A percentile compares a stretch with the other conserved stretches of the same genome.
These are phyloP conservation scores for Polyrhizophydium stewartii DNA, from an alignment of 371 early-diverging fungal genomes.

Conservation along the genomic window DNA sequence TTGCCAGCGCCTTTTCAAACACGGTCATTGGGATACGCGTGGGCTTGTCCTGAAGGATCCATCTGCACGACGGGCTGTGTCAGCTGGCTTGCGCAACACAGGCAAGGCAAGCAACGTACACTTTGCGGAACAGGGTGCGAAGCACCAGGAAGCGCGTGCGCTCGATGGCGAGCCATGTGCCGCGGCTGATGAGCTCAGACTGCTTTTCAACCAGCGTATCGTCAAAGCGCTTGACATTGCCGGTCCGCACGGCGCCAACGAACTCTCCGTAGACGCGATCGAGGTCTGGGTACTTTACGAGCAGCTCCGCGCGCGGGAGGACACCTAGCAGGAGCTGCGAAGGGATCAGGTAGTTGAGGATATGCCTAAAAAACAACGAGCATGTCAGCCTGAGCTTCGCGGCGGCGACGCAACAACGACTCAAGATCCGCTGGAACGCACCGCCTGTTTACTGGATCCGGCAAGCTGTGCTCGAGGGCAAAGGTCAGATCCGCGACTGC, in stretches of 20 bases:
- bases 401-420: too few species aligned
- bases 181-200: constrained; percentile 52
- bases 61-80: constrained; percentile 38
- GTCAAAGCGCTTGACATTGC: constrained; percentile 71
- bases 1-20: constrained; percentile 50
- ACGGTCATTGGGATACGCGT: constrained; percentile 50
- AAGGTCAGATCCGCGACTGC: constrained; percentile 67
- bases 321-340: constrained; percentile 60
- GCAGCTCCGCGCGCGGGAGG: constrained; percentile 48
- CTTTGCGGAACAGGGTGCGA: constrained; percentile 71
- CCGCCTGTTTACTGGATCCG: too few species aligned
- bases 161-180: constrained; percentile 78
- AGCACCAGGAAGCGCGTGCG: constrained; percentile 63
- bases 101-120: constrained; percentile 36
- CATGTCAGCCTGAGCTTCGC: constrained; percentile 1
- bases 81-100: too few species aligned
- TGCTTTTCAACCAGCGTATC: constrained; percentile 47
- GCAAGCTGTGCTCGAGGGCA: constrained; percentile 62
- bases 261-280: constrained; percentile 54
- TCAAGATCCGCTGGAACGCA: too few species aligned
- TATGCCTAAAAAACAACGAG: constrained; percentile 40
- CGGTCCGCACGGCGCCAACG: constrained; percentile 57
- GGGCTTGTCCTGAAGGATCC: constrained; percentile 36
- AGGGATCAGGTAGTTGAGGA: constrained; percentile 73
- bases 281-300: constrained; percentile 56